These are phyloP conservation scores for Triticum turgidum DNA, from an alignment of 176 grass and related monocot species.

Conservation along the genomic window DNA sequence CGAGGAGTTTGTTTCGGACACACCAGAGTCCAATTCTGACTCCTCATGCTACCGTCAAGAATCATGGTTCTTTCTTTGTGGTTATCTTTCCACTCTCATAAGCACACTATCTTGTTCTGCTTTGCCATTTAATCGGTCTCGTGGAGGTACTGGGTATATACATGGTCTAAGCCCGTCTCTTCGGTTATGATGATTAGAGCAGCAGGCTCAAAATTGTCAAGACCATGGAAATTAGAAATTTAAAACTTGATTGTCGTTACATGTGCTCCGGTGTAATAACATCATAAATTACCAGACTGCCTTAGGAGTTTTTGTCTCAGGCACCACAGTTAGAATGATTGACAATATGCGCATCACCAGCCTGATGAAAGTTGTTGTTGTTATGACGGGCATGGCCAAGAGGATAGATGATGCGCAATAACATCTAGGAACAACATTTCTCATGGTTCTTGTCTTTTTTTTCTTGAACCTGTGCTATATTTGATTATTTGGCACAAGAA, in stretches of 20 bases:
- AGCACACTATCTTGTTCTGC: no score
- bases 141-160: no score
- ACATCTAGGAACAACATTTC: background rate
- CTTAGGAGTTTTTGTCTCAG: background rate
- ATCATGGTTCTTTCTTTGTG: no score
- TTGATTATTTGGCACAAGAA: background rate
- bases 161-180: no score
- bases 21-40: no score
- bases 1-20: no score
- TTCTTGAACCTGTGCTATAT: background rate
- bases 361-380: background rate
- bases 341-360: background rate
- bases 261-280: background rate
- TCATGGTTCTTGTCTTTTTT: background rate
- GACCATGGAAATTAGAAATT: background rate
- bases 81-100: no score
- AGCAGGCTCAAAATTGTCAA: no score
- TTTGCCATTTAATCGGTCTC: no score
- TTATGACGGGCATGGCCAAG: no score
- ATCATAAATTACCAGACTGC: background rate
- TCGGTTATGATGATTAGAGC: no score
- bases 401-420: background rate
- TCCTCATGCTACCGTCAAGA: no score
- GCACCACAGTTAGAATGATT: background rate
- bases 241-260: background rate